These are phyloP conservation scores for Picochlorum sp. DNA, from an alignment of 139 green algal genomes.

Conservation along the genomic window DNA sequence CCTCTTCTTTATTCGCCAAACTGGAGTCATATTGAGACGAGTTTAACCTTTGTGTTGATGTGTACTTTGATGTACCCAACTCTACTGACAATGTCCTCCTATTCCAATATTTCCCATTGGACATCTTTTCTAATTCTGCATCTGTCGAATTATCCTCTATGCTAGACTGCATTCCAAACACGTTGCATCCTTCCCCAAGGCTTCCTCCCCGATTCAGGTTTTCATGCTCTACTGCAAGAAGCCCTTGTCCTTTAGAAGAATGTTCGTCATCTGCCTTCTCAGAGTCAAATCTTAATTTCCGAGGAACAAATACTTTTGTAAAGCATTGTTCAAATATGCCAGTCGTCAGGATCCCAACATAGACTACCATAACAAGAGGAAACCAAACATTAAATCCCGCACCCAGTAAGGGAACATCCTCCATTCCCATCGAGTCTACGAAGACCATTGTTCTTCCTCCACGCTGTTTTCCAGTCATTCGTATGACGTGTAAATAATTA, in stretches of 20 bases:
- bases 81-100: too few species aligned
- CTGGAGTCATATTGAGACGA: too few species aligned
- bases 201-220: slow-evolving; percentile 21
- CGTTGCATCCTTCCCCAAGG: slow-evolving; percentile 29
- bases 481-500: slow-evolving; percentile 58
- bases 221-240: slow-evolving; percentile 33
- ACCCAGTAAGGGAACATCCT: slow-evolving; percentile 57
- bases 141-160: not conserved
- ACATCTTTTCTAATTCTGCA: not conserved
- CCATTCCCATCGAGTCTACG: slow-evolving; percentile 68
- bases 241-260: slow-evolving; percentile 33
- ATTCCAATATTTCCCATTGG: too few species aligned
- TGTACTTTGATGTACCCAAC: too few species aligned
- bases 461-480: slow-evolving; percentile 31
- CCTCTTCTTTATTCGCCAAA: too few species aligned
- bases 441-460: slow-evolving; percentile 48
- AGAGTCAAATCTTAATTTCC: slow-evolving; percentile 17
- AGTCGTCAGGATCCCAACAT: slow-evolving; percentile 39
- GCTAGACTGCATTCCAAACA: slow-evolving; percentile 20
- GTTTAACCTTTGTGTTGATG: too few species aligned
- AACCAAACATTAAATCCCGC: slow-evolving; percentile 72
- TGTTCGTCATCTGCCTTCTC: slow-evolving; percentile 62
- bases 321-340: slow-evolving; percentile 32
- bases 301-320: slow-evolving; percentile 16
- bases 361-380: slow-evolving; percentile 62